Evolutionary conservation across 768 basidiomycete genomes (phyloP), one percentile per base, ranked within the genome.

Genomic region (Arthromyces matolae): DNA sequence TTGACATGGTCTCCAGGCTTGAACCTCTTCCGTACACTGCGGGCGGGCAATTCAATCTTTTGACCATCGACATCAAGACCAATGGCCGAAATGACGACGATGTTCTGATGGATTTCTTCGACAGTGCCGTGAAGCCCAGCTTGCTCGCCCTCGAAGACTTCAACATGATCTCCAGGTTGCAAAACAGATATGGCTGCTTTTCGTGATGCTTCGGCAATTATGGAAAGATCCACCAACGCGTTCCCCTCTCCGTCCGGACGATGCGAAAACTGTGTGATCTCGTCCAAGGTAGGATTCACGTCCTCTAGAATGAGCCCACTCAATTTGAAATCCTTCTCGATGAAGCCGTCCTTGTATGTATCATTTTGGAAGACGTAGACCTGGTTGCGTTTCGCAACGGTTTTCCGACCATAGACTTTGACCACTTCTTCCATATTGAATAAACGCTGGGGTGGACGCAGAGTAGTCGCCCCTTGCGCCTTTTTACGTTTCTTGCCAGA

Each of bases 1-100:
- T 98, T 98, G 68, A 99, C 93, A 60, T 99, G 96, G 68, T 98
- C 95, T 60, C 96, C 96, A 46, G 93, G 79, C 63, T 92, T 93
- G 76, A 99, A 98, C 35, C 86, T 77, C 70, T 99, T 99, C 58
- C 94, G 76, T 3, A 98, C 93, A 63, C 88, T 88, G 45, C 89
- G 76, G 1, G 91, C 89, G 8, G 89, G 86, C 7, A 94, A 77
- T 49, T 93, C 90, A 46, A 94, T 79, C 62, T 86, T 84, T 63
- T 91, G 87, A 0, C 87, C 89, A 49, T 91, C 89, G 42, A 95
- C 77, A 49, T 96, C 94, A 23, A 89, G 68, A 4, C 88, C 86
- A 22, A 82, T 71, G 2, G 89, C 89, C 27, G 81, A 81, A 51
- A 99, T 80, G 2, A 86, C 83, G 27, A 98, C 90, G 9, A 93